These are phyloP conservation scores for Paramyrothecium roridum DNA, from an alignment of 2,329 filamentous ascomycete species.

Conservation along the genomic window DNA sequence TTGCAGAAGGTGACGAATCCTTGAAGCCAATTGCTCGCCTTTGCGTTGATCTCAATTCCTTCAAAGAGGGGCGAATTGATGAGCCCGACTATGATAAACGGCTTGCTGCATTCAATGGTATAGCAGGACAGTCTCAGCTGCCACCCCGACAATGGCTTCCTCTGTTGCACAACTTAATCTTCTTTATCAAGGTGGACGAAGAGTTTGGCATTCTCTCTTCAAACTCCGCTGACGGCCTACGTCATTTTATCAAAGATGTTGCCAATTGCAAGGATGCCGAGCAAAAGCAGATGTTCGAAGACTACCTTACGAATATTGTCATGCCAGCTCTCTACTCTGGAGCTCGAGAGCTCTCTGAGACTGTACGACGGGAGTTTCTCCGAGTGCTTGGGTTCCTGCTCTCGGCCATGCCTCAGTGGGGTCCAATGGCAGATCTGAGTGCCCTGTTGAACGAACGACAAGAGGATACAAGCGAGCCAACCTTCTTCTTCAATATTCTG, in stretches of 20 bases:
- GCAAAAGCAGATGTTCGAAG: slow-evolving; percentile 42
- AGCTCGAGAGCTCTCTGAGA: slow-evolving; percentile 74
- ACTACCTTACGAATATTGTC: slow-evolving; percentile 61
- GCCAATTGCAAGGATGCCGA: slow-evolving; percentile 34
- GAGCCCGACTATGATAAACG: slow-evolving; percentile 86
- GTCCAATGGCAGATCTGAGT: slow-evolving; percentile 70
- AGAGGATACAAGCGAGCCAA: slow-evolving; percentile 62
- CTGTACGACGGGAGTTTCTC: slow-evolving; percentile 79
- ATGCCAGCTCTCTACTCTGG: slow-evolving; percentile 75
- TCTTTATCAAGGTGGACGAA: slow-evolving; percentile 79
- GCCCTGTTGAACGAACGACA: slow-evolving; percentile 58
- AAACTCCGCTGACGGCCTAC: slow-evolving; percentile 79
- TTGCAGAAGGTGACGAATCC: slow-evolving; percentile 61
- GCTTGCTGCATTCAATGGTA: slow-evolving; percentile 68
- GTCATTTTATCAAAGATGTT: slow-evolving; percentile 69
- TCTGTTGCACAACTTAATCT: slow-evolving; percentile 84
- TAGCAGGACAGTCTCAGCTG: slow-evolving; percentile 61
- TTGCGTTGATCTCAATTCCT: slow-evolving; percentile 79
- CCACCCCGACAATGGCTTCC: slow-evolving; percentile 79
- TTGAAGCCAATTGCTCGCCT: slow-evolving; percentile 64
- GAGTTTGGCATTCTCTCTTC: slow-evolving; percentile 79
- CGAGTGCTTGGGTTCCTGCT: slow-evolving; percentile 77
- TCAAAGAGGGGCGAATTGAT: slow-evolving; percentile 67
- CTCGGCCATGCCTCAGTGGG: slow-evolving; percentile 65
- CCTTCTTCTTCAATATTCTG: slow-evolving; percentile 90